phyloP scores from a whole-genome alignment of 139 green algal genomes.

The Coelastrella sp. region DNA sequence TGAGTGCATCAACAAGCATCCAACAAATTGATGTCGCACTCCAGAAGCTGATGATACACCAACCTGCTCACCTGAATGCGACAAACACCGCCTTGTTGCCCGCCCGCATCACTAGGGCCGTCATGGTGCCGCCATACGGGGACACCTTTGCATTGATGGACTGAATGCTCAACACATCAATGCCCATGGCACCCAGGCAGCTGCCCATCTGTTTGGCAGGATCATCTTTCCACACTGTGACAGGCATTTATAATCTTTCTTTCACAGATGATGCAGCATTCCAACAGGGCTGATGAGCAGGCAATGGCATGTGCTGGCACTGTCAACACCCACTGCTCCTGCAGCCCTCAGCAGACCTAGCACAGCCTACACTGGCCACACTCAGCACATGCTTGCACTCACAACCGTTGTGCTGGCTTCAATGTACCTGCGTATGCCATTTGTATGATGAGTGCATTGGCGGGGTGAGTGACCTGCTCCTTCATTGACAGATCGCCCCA shows the following conservation, averaged over 20 bases:
- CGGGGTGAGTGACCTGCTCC: background rate
- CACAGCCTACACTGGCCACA: too few relatives aligned
- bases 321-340: too few relatives aligned
- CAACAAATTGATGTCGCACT: background rate
- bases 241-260: too few relatives aligned
- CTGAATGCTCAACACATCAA: background rate
- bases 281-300: too few relatives aligned
- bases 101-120: background rate
- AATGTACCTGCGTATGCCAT: background rate
- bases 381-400: too few relatives aligned
- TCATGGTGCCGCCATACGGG: slow-evolving; percentile 9
- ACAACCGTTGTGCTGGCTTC: background rate
- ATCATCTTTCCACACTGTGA: background rate
- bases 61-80: background rate
- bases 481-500: background rate
- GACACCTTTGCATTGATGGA: background rate
- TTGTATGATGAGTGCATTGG: slow-evolving; percentile 14
- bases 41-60: background rate
- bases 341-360: too few relatives aligned
- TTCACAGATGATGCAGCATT: too few relatives aligned
- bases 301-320: too few relatives aligned
- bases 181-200: background rate
- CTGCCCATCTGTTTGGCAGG: background rate
- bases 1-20: background rate
- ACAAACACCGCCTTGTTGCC: slow-evolving; percentile 30